Conservation (phyloP, 2,329 filamentous ascomycete genomes). For the Calycina herbarum region DNA sequence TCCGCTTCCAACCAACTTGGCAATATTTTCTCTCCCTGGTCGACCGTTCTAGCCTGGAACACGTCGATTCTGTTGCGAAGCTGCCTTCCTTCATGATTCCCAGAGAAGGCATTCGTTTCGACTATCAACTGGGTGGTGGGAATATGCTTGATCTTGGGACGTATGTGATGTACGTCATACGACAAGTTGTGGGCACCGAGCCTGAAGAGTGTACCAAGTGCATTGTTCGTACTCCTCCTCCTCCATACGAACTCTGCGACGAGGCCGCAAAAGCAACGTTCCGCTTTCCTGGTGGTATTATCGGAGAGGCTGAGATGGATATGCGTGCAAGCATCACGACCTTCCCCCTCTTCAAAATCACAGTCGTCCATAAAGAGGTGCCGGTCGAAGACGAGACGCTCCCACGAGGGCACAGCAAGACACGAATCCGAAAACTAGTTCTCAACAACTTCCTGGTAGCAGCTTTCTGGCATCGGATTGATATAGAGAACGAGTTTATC, state of each 20-base stretch:
- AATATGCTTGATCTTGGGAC: conserved; percentile 42
- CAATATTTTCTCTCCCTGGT: conserved; percentile 44
- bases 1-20: conserved; percentile 51
- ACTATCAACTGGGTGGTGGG: conserved; percentile 41
- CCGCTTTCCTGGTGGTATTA: conserved; percentile 41
- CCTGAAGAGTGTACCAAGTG: conserved; percentile 41
- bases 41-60: conserved; percentile 41
- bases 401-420: conserved; percentile 19
- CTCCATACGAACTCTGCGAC: conserved; percentile 39
- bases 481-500: conserved; percentile 23
- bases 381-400: conserved; percentile 47
- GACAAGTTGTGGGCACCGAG: conserved; percentile 42
- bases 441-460: conserved; percentile 24
- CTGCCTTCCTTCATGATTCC: conserved; percentile 38
- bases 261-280: conserved; percentile 40
- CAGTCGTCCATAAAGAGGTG: conserved; percentile 48
- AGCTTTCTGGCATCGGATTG: conserved; percentile 28
- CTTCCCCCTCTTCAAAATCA: conserved; percentile 5
- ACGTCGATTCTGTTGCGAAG: conserved; percentile 36
- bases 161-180: conserved; percentile 43
- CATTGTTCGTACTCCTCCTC: conserved; percentile 34
- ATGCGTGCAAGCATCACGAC: conserved; percentile 26
- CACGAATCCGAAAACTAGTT: conserved; percentile 22
- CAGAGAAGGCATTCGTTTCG: conserved; percentile 46
- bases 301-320: conserved; percentile 37